Evolutionary conservation across 2,329 filamentous ascomycete genomes (phyloP), one percentile per base, ranked within the genome.

Genomic region (Monilinia fructicola): DNA sequence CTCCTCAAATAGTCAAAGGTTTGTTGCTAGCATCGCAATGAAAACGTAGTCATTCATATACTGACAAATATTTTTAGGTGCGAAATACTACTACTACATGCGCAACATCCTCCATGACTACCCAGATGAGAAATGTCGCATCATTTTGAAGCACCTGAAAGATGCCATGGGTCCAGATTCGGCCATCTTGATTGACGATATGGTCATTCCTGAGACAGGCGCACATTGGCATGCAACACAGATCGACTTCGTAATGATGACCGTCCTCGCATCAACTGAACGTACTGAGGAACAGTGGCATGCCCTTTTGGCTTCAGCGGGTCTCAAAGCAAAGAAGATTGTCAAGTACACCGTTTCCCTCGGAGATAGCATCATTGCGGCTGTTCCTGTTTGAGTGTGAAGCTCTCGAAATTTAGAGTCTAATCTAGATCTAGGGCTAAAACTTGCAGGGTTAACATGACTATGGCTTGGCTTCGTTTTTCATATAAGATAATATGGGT

Each of bases 101-200:
- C 76, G 78, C 38, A 74, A 71, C 18, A 71, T 80, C 12, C 65
- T 81, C 14, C 79, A 81, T 66, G 77, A 81, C 69, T 79, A 73
- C 69, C 73, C 75, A 0, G 77, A 80, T 56, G 70, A 76, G 11
- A 71, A 76, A 38, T 26, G 28, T 1, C 14, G 63, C n/a, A 5
- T 53, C 23, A 69, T 69, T 50, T 18, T 69, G n/a, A 35, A 65
- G 38, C 48, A 65, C 48, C 18, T 58, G 26, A 54, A 28, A 23
- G 53, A 35, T 38, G 62, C 53, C 21, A 46, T 65, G 42, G 53
- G 52, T 12, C 40, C 28, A 11, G 62, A 50, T 31, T 65, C 62
- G 1, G 52, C n/a, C 1, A 75, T 82, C 28, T 68, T 82, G n/a
- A 78, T 82, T 59, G 78, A 80, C 65, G 81, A 82, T 18, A 74